phyloP scores from a whole-genome alignment of 805 yeast genomes.

The Wickerhamomyces rabaulensis region DNA sequence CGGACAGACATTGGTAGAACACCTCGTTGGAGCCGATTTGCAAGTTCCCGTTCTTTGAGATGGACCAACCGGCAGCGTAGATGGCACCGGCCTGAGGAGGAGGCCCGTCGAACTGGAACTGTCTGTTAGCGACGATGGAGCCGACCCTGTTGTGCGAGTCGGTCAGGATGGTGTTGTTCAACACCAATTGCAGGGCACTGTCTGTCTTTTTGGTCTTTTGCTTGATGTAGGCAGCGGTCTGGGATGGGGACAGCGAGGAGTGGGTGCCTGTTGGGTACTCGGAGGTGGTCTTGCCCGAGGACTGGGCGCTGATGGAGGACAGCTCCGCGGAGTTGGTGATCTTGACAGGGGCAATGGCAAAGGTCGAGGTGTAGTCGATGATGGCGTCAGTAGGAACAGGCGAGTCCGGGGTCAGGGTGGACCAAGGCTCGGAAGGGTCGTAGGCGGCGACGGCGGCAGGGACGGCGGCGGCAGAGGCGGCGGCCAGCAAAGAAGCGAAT shows the following conservation, averaged over 20 bases:
- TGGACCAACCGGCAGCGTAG: constrained; percentile 64
- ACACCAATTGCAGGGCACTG: constrained; percentile 3
- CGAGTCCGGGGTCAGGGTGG: constrained; percentile 24
- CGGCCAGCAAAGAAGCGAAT: neutral
- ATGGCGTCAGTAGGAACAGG: constrained; percentile 34
- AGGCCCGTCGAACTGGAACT: constrained; percentile 72
- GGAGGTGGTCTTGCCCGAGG: constrained; percentile 25
- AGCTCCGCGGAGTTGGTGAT: constrained; percentile 12
- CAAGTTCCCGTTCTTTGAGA: constrained; percentile 48
- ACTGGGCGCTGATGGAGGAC: constrained; percentile 24
- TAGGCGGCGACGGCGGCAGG: neutral
- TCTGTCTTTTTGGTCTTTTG: neutral
- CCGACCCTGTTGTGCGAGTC: constrained; percentile 12
- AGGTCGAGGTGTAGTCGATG: constrained; percentile 46
- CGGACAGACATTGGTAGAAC: constrained; percentile 73
- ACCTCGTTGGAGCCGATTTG: constrained; percentile 57
- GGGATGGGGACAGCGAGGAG: constrained; percentile 2
- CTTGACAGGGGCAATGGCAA: constrained; percentile 23
- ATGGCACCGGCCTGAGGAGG: constrained; percentile 79
- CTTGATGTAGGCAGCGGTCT: constrained; percentile 1
- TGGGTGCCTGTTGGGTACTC: constrained; percentile 13
- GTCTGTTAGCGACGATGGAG: constrained; percentile 39
- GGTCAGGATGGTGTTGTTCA: constrained; percentile 4
- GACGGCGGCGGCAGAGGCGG: too few relatives aligned
- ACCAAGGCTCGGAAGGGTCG: constrained; percentile 21